These are phyloP conservation scores for Pyricularia sp. DNA, from an alignment of 2,329 filamentous ascomycete genomes.

Conservation along the genomic window DNA sequence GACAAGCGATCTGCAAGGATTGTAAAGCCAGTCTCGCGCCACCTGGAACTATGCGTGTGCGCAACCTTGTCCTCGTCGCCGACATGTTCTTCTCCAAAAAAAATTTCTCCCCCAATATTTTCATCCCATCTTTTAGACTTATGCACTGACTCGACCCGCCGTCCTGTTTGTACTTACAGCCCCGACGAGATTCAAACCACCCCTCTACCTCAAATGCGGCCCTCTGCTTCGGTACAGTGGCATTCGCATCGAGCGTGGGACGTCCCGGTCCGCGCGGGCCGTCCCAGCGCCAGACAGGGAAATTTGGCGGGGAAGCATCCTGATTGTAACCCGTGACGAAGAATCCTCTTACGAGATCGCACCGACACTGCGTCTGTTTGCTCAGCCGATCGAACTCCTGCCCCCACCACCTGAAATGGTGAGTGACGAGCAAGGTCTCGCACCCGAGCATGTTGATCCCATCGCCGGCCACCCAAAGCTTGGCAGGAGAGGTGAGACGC, in stretches of 20 bases:
- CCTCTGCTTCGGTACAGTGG: slow-evolving; percentile 85
- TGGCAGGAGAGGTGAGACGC: slow-evolving; percentile 68
- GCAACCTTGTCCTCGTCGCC: background rate
- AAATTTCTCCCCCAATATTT: background rate
- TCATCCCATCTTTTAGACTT: background rate
- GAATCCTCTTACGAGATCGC: slow-evolving; percentile 70
- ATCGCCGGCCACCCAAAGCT: slow-evolving; percentile 79
- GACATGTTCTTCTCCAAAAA: background rate
- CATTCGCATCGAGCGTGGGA: slow-evolving; percentile 49
- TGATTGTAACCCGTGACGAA: slow-evolving; percentile 86
- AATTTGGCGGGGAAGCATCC: slow-evolving; percentile 83
- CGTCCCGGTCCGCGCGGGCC: slow-evolving; percentile 22
- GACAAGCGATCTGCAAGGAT: background rate
- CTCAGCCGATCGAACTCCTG: slow-evolving; percentile 71
- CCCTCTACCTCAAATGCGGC: slow-evolving; percentile 76
- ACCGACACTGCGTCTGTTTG: slow-evolving; percentile 72
- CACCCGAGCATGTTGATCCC: slow-evolving; percentile 77
- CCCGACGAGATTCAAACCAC: slow-evolving; percentile 67
- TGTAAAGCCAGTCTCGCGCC: background rate
- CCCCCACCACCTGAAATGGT: slow-evolving; percentile 64
- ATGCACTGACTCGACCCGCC: background rate
- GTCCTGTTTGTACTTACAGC: slow-evolving; percentile 17
- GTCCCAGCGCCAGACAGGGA: slow-evolving; percentile 43
- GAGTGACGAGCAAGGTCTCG: slow-evolving; percentile 38
- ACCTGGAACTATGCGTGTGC: background rate